Conservation (phyloP, 768 basidiomycete species). For the Filobasidium wieringae region DNA sequence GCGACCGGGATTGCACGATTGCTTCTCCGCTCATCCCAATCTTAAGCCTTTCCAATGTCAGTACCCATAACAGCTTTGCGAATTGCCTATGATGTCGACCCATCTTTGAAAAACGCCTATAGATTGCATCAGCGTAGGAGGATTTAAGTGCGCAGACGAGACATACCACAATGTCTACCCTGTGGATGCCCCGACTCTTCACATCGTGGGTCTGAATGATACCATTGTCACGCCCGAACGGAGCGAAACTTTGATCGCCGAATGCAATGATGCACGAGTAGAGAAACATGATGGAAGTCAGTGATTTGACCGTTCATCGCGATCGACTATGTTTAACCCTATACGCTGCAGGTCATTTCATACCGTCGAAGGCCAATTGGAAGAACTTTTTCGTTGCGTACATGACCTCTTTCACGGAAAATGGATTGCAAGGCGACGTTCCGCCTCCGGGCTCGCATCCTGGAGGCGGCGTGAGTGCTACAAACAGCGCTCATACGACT, state of each 20-base stretch:
- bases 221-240: constrained; percentile 32
- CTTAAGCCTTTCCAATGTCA: constrained; percentile 33
- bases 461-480: neutral
- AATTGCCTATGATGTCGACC: neutral
- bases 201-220: constrained; percentile 33
- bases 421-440: constrained; percentile 31
- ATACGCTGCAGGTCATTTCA: constrained; percentile 8
- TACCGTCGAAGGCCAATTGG: constrained; percentile 18
- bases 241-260: constrained; percentile 25
- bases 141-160: constrained; percentile 26
- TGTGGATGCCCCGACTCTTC: constrained; percentile 28
- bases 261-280: constrained; percentile 25
- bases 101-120: neutral
- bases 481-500: constrained; percentile 1
- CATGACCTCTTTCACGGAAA: constrained; percentile 29
- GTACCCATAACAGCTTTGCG: neutral
- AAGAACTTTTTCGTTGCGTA: constrained; percentile 22
- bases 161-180: constrained; percentile 28
- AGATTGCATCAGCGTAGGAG: constrained; percentile 34
- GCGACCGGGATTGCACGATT: constrained; percentile 27
- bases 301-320: neutral
- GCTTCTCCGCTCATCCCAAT: constrained; percentile 23
- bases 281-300: constrained; percentile 32
- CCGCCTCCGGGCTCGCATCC: constrained; percentile 17
- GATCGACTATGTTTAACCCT: too few relatives aligned